Percentiles rank a stretch among this genome's conserved stretches.
Conservation (phyloP, 2,329 filamentous ascomycete species). For the Chrysoporthe puriensis region DNA sequence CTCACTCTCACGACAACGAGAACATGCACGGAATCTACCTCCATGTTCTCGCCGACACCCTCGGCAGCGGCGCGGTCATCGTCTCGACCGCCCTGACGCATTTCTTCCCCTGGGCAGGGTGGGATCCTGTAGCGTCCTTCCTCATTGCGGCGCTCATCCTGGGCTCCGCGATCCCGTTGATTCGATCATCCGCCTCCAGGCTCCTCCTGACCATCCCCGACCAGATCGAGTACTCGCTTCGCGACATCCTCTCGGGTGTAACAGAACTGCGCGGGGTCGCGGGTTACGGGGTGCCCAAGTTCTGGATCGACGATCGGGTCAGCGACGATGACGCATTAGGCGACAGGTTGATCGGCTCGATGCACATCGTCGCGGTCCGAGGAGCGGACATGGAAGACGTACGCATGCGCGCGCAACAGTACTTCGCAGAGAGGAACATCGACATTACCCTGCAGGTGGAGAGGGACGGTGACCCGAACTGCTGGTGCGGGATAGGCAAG, state of each 20-base stretch:
- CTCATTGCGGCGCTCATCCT: slow-evolving; percentile 93
- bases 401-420: slow-evolving; percentile 72
- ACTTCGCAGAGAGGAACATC: slow-evolving; percentile 72
- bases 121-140: slow-evolving; percentile 92
- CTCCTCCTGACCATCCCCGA: slow-evolving; percentile 84
- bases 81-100: slow-evolving; percentile 87
- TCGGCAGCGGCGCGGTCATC: slow-evolving; percentile 93
- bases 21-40: slow-evolving; percentile 98
- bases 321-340: slow-evolving; percentile 44
- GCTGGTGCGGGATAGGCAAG: slow-evolving; percentile 60
- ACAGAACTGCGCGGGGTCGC: slow-evolving; percentile 81
- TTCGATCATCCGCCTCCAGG: slow-evolving; percentile 80
- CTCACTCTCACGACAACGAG: slow-evolving; percentile 79
- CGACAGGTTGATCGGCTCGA: slow-evolving; percentile 74
- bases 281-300: slow-evolving; percentile 83
- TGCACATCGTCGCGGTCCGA: slow-evolving; percentile 79
- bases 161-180: slow-evolving; percentile 85
- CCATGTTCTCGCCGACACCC: slow-evolving; percentile 91
- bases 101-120: slow-evolving; percentile 87
- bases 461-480: slow-evolving; percentile 72
- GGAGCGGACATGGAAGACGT: slow-evolving; percentile 81
- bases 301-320: slow-evolving; percentile 82
- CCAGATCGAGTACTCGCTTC: slow-evolving; percentile 83
- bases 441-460: slow-evolving; percentile 89
- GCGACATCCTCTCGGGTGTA: slow-evolving; percentile 83